Base-by-base conservation (phyloP, 805 yeast genomes). In the Candida pseudoglaebosa region DNA sequence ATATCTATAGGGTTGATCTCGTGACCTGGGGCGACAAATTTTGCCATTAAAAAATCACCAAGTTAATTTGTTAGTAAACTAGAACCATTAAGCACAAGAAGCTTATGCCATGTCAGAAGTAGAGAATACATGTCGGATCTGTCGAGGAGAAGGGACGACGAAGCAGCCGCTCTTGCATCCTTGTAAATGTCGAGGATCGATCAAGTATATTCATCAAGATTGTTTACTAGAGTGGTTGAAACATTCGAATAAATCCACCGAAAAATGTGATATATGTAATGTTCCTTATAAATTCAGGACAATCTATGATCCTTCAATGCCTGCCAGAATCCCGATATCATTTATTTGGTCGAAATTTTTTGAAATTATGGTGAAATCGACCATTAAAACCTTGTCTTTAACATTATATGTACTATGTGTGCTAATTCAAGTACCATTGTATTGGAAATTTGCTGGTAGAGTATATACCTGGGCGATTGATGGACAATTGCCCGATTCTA, bases 111-210 rank as follows among this genome's bases (percentile, higher is more conserved):
- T 38, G 28, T 33, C 44, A 9, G 45, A 37, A 10, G 32, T 34
- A 24, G 82, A 73, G 42, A 72, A 69, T 22, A 73, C 82, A 3
- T 93, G 99, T 61, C 83, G 99, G 43, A 90, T 93, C 33, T 93
- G 99, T 57, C 83, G 96, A 37, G 91, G 95, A 28, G 98, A 88
- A 50, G 90, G 77, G n/a, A 78, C 93, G 0, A 65, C 62, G 0
- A 78, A 75, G 1, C 87, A 85, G 46, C 96, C 96, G 3, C 67
- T 93, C 33, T 82, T 76, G 46, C 90, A 85, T 59, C 99, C 99
- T 3, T 93, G 99, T 62, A 82, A 78, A 53, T 93, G 99, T 62
- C 73, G 88, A 38, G 99, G 99, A 1, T 84, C 95, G 10, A 95
- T 93, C 57, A 84, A 83, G 56, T 90, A 81, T 53, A 86, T 93